A percentile compares a stretch with the other conserved stretches of the same genome.
These are phyloP conservation scores for Baeospora myosura DNA, from an alignment of 1,284 basidiomycete species.

Conservation along the genomic window DNA sequence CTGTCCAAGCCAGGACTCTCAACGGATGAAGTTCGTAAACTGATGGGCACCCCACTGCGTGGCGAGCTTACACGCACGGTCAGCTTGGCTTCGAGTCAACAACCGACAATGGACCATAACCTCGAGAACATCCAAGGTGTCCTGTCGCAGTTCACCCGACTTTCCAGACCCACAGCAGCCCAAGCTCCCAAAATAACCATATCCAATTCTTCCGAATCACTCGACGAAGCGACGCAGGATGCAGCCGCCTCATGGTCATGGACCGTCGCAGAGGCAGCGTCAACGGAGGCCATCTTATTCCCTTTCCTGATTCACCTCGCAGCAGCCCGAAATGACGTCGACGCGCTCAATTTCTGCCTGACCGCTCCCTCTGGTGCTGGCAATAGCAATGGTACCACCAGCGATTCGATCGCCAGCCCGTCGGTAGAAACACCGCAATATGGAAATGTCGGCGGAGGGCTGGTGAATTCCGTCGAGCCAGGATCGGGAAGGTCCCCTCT, in stretches of 20 bases:
- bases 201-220: conserved; percentile 21
- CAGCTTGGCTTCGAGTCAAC: conserved; percentile 29
- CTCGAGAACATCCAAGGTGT: conserved; percentile 57
- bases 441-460: conserved; percentile 47
- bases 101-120: conserved; percentile 39
- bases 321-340: conserved; percentile 58
- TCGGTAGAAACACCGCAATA: conserved; percentile 20
- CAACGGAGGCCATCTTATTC: conserved; percentile 60
- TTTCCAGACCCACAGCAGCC: conserved; percentile 35
- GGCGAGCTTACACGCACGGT: conserved; percentile 73
- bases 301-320: conserved; percentile 76
- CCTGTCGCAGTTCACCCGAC: conserved; percentile 58
- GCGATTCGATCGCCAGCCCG: conserved; percentile 10
- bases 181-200: conserved; percentile 38
- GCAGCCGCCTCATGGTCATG: conserved; percentile 67
- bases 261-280: conserved; percentile 65
- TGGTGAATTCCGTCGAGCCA: conserved; percentile 63
- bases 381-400: conserved; percentile 20
- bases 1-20: conserved; percentile 79
- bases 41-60: conserved; percentile 76
- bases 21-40: conserved; percentile 58
- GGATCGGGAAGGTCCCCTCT: conserved; percentile 70
- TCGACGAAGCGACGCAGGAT: conserved; percentile 34
- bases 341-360: conserved; percentile 55
- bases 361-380: conserved; percentile 14